Conservation (phyloP, 371 early-diverging fungal species). For the Encephalitozoon romaleae region DNA sequence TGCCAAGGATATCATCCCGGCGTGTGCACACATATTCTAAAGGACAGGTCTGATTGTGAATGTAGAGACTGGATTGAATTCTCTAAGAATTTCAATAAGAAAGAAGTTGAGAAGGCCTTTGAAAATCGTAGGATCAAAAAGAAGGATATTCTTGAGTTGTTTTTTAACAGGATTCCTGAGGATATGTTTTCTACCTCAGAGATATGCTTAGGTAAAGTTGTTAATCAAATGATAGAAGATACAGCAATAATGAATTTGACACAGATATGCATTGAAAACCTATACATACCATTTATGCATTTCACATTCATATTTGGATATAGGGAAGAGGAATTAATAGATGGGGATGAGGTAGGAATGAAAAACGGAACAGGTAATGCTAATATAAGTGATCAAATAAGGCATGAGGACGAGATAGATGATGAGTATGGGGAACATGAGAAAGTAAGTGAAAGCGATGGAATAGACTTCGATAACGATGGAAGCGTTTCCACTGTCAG, state of each 20-base stretch:
- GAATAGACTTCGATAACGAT: conserved; percentile 46
- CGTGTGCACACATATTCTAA: not conserved
- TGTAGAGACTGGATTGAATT: conserved; percentile 18
- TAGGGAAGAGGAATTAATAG: not conserved
- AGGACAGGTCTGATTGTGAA: not conserved
- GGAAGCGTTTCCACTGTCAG: conserved; percentile 24
- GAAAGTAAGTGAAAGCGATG: conserved; percentile 33
- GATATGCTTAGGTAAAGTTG: conserved; percentile 33
- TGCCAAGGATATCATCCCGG: not conserved
- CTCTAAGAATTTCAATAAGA: conserved; percentile 4
- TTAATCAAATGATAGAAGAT: conserved; percentile 24
- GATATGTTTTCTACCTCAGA: conserved; percentile 23
- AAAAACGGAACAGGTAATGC: conserved; percentile 49
- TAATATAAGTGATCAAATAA: conserved; percentile 51
- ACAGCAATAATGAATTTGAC: not conserved
- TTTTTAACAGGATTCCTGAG: conserved; percentile 15
- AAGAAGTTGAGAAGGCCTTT: not conserved
- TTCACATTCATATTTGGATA: conserved; percentile 22
- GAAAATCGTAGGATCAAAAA: not conserved
- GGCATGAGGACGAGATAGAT: conserved; percentile 48
- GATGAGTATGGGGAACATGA: conserved; percentile 17
- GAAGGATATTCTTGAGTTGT: conserved; percentile 18
- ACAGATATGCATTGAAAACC: conserved; percentile 9
- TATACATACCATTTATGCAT: conserved; percentile 36
- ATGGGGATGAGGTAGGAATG: conserved; percentile 31